phyloP scores from a whole-genome alignment of 208 protist species.

The Vickermania ingenoplastis region DNA sequence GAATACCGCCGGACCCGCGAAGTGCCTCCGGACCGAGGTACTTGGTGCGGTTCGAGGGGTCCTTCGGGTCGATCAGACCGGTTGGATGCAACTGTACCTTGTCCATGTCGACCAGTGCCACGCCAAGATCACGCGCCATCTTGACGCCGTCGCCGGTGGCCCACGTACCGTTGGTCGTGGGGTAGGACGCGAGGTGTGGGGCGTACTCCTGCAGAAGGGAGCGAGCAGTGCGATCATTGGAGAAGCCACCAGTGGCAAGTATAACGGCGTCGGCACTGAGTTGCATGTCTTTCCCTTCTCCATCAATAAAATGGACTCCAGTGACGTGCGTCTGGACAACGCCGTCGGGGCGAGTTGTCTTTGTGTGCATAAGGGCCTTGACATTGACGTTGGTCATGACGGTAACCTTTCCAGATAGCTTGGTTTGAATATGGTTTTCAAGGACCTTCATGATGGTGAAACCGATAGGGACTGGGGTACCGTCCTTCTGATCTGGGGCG shows the following conservation, averaged over 20 bases:
- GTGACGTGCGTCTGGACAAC: constrained; percentile 17
- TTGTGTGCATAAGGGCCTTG: constrained; percentile 34
- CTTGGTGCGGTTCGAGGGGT: constrained; percentile 82
- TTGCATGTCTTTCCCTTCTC: neutral
- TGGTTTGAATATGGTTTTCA: constrained; percentile 58
- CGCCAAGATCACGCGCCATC: no score
- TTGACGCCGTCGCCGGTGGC: constrained; percentile 79
- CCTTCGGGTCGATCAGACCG: constrained; percentile 87
- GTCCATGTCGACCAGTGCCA: constrained; percentile 87
- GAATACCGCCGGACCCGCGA: no score
- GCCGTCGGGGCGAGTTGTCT: constrained; percentile 31
- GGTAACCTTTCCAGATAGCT: constrained; percentile 37
- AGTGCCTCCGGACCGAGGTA: constrained; percentile 91
- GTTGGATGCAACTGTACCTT: constrained; percentile 95
- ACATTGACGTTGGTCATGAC: constrained; percentile 54
- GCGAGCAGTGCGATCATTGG: constrained; percentile 34
- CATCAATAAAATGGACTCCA: constrained; percentile 6
- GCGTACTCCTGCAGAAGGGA: constrained; percentile 76
- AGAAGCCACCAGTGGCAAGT: constrained; percentile 88
- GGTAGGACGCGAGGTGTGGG: constrained; percentile 52
- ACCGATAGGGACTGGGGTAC: constrained; percentile 79
- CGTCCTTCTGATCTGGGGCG: constrained; percentile 53
- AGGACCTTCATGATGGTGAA: constrained; percentile 87
- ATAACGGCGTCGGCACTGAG: constrained; percentile 74
- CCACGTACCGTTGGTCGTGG: constrained; percentile 89